Percentiles rank a stretch among this genome's conserved stretches.
Evolutionary conservation across 2,329 filamentous ascomycete genomes (phyloP).

Genomic region (Aspergillus ochraceoroseus): DNA sequence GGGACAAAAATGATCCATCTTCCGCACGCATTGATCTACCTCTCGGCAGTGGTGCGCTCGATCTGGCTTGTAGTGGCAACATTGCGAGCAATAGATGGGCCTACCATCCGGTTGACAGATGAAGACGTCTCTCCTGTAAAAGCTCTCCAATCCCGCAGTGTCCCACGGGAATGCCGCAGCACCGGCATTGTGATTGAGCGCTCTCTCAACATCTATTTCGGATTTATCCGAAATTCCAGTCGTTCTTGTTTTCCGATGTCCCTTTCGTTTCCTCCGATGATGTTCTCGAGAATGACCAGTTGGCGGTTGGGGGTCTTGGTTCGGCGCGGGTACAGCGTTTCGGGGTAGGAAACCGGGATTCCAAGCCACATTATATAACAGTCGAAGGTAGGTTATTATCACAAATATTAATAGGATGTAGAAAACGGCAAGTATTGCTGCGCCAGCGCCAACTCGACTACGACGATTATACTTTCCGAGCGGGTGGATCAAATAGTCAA

Average conservation of each 20-base stretch:
- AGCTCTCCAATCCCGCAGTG: constrained; percentile 64
- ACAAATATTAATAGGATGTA: constrained; percentile 66
- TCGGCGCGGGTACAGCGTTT: constrained; percentile 43
- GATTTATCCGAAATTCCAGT: constrained; percentile 23
- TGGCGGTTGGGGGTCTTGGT: constrained; percentile 21
- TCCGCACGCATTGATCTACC: constrained; percentile 71
- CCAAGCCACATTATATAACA: constrained; percentile 61
- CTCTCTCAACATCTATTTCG: constrained; percentile 29
- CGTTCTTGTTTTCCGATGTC: constrained; percentile 21
- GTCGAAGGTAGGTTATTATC: constrained; percentile 63
- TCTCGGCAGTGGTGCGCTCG: constrained; percentile 82
- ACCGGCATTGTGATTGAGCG: constrained; percentile 23
- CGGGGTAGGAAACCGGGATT: constrained; percentile 71
- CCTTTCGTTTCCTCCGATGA: constrained; percentile 23
- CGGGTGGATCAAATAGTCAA: constrained; percentile 64
- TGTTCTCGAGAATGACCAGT: constrained; percentile 17
- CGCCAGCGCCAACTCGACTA: constrained; percentile 54
- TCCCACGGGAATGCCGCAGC: constrained; percentile 45
- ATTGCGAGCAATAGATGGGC: constrained; percentile 82
- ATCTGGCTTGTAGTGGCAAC: constrained; percentile 82
- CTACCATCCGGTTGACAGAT: constrained; percentile 75
- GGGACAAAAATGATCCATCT: constrained; percentile 95
- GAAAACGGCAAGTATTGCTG: constrained; percentile 67
- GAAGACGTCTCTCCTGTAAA: constrained; percentile 79
- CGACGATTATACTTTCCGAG: constrained; percentile 36